Evolutionary conservation across 164 flowering plant genomes (phyloP), one percentile per base, ranked within the genome.

Genomic region (Aristolochia fimbriata): DNA sequence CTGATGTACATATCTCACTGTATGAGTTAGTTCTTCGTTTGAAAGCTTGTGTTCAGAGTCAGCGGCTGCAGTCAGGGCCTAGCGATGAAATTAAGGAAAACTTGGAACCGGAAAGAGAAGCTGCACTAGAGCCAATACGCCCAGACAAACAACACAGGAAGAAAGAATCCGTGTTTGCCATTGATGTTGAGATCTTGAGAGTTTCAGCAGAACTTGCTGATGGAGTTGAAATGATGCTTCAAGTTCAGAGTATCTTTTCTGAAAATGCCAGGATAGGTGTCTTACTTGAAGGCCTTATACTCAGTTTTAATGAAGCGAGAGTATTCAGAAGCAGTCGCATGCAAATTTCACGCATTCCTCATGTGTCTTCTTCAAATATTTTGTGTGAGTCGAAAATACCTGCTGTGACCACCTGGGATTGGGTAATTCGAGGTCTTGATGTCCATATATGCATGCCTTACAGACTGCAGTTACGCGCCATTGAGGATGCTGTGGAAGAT

Each of bases 401-500:
- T 21, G 56, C 55, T 46, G 58, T 61, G 25, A 73, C 81, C n/a
- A 71, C 80, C 51, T 91, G 96, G 99, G 99, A 94, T 70, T 94
- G 92, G 91, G 88, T 91, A 51, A 76, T 94, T 70, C 96, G 87
- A 83, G 99, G 96, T 23, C 84, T 85, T 69, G 95, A 88, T 76
- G 81, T 94, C 56, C 97, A 87, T 71, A 81, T 94, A 70, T 86
- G 93, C 77, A 73, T 94, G 99, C 97, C 99, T 54, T 94, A 71
- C 68, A 81, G 96, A 72, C 70, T 91, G 77, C 76, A 88, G 71
- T 74, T 94, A 73, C 96, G 99, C 70, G 99, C 99, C 57, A 86
- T 94, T 77, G 99, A 91, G 69, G 99, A 94, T 78, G 67, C 97
- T n/a, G 59, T 91, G 76, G 99, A 94, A 77, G 99, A 94, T 60